Evolutionary conservation across 176 grass and related monocot genomes (phyloP), one percentile per base, ranked within the genome.

Genomic region (Juncus effusus): DNA sequence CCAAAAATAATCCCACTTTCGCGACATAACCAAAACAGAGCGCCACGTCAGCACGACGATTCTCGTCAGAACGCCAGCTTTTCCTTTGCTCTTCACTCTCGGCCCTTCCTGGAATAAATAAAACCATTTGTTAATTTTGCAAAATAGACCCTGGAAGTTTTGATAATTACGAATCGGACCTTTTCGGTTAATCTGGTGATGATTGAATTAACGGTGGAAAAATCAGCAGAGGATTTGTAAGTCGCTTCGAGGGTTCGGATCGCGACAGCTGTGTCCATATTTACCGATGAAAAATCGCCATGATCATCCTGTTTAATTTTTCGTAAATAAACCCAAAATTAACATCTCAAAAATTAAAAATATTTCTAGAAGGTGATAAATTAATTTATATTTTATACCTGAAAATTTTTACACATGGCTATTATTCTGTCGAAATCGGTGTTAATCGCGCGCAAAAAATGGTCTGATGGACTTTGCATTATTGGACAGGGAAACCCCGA

Each of bases 401-500:
- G 93, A 56, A 96, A 79, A 70, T 82, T 91, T 39, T 91, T 96
- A 82, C 88, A 96, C 93, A 96, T 91, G 38, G 88, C 79, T 77
- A 96, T 96, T 51, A 96, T 96, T 85, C 93, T 83, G 77, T 96
- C 88, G 10, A 96, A 96, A 73, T 96, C 88, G 45, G 93, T 89
- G 77, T 96, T 96, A 42, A 96, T 96, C 74, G 93, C 93, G 45
- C 93, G 85, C 70, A 96, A 75, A 72, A 96, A 96, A 47, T 96
- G 93, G 45, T 96, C 93, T 38, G 92, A 86, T 66, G 92, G 92
- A 77, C 92, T 96, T 81, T 96, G 92, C 92, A 96, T 96, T 69
- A 96, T 96, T 74, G 92, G 92, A 65, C 92, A 96, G n/a, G 92
- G 92, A 86, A 96, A 96, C 11, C 92, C 92, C 52, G 92, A 88